phyloP scores from a whole-genome alignment of 345 rosid genomes.

The Euphorbia lathyris region DNA sequence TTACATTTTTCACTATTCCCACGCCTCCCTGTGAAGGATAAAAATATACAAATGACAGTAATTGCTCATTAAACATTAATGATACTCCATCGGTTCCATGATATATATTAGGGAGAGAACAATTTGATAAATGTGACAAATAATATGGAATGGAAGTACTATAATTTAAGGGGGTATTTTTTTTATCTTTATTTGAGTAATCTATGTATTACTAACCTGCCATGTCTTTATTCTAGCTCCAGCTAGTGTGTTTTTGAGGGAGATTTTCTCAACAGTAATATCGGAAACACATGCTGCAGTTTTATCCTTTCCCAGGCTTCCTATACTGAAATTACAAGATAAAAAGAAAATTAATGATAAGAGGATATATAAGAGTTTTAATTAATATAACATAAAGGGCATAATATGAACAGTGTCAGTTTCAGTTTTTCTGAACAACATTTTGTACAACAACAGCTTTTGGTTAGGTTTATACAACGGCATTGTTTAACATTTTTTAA shows the following conservation, averaged over 20 bases:
- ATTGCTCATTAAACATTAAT: background rate
- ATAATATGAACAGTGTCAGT: too few species aligned
- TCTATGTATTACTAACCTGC: conserved; percentile 53
- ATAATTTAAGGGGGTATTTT: too few species aligned
- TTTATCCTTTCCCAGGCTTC: conserved; percentile 73
- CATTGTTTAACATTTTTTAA: too few species aligned
- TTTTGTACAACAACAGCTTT: too few species aligned
- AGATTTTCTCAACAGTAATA: conserved; percentile 55
- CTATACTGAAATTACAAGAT: conserved; percentile 44
- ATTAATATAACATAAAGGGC: too few species aligned
- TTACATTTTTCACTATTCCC: conserved; percentile 69
- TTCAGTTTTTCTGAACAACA: too few species aligned
- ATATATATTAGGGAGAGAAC: too few species aligned
- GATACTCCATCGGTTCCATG: too few species aligned
- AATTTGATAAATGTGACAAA: too few species aligned
- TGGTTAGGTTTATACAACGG: too few species aligned
- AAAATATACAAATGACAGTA: background rate
- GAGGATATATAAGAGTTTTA: too few species aligned
- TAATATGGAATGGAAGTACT: too few species aligned
- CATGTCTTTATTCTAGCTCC: conserved; percentile 92
- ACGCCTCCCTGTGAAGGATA: conserved; percentile 53
- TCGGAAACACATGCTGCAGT: conserved; percentile 71
- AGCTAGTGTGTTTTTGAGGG: conserved; percentile 49
- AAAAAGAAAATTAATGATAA: background rate
- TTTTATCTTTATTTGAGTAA: background rate